A percentile compares a stretch with the other conserved stretches of the same genome.
phyloP scores from a whole-genome alignment of 73 alveolate genomes.

The Diophrys sp. region DNA sequence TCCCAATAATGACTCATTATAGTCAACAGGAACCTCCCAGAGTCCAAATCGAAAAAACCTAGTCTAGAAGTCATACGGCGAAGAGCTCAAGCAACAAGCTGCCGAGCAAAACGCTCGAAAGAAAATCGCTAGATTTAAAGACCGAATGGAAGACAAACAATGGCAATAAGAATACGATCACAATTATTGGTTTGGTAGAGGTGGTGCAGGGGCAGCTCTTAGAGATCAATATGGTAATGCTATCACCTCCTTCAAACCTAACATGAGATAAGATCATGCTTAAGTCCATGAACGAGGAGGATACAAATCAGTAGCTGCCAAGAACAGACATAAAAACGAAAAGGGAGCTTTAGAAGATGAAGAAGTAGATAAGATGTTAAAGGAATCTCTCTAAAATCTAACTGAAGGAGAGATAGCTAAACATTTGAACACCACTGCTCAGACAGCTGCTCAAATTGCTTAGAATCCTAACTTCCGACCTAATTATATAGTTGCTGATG shows the following conservation, averaged over 20 bases:
- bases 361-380: background rate
- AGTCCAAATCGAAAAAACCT: background rate
- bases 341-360: background rate
- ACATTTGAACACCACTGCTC: too few species aligned
- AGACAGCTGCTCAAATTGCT: too few species aligned
- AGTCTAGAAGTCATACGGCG: conserved; percentile 17
- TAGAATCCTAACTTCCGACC: too few species aligned
- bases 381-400: too few species aligned
- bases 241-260: conserved; percentile 45
- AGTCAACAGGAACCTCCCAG: background rate
- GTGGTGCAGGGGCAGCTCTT: conserved; percentile 66
- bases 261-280: conserved; percentile 28
- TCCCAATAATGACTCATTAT: background rate
- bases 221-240: conserved; percentile 52
- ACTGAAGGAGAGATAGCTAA: too few species aligned
- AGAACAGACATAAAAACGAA: conserved; percentile 4
- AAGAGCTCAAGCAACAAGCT: conserved; percentile 15
- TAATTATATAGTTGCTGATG: too few species aligned
- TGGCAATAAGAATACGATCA: conserved; percentile 10
- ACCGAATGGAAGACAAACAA: conserved; percentile 14
- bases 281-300: background rate
- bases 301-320: background rate
- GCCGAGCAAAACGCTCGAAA: background rate
- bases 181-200: conserved; percentile 64
- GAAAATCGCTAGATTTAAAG: conserved; percentile 6